These are phyloP conservation scores for Aspergillus carbonarius DNA, from an alignment of 2,329 filamentous ascomycete genomes.

Conservation along the genomic window DNA sequence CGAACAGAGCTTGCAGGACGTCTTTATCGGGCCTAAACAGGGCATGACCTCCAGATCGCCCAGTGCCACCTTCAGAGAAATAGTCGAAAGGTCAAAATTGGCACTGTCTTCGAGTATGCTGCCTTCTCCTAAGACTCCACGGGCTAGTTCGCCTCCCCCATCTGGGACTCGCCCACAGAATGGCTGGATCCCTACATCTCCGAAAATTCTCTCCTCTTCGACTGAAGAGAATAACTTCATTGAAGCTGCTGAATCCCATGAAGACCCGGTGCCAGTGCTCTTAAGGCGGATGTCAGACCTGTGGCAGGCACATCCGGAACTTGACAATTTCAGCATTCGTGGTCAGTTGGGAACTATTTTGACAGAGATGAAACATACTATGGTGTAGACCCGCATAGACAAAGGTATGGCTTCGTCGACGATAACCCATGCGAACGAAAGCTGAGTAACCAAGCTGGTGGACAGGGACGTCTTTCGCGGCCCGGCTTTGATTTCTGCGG, in stretches of 20 bases:
- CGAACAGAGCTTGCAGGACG: constrained; percentile 15
- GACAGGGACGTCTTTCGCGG: background rate
- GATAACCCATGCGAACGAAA: no score
- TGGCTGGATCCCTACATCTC: constrained; percentile 8
- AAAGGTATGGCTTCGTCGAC: background rate
- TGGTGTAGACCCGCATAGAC: background rate
- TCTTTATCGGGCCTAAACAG: constrained; percentile 19
- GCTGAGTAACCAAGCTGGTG: no score
- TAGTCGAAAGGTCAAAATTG: constrained; percentile 10
- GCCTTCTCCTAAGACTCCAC: background rate
- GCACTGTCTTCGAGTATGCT: background rate
- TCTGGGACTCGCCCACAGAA: background rate
- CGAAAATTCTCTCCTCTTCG: constrained; percentile 8
- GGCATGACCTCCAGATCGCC: background rate
- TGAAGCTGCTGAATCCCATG: constrained; percentile 9
- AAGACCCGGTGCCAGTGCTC: constrained; percentile 15
- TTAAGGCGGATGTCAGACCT: constrained; percentile 15
- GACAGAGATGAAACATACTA: constrained; percentile 11
- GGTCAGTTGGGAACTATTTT: constrained; percentile 16
- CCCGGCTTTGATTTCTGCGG: background rate
- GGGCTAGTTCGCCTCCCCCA: constrained; percentile 3
- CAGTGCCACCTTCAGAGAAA: constrained; percentile 8
- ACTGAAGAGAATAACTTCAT: constrained; percentile 5
- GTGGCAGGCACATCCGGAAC: constrained; percentile 14
- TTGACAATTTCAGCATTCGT: constrained; percentile 22